These are phyloP conservation scores for Cyberlindnera petersonii DNA, from an alignment of 805 yeast species.

Conservation along the genomic window DNA sequence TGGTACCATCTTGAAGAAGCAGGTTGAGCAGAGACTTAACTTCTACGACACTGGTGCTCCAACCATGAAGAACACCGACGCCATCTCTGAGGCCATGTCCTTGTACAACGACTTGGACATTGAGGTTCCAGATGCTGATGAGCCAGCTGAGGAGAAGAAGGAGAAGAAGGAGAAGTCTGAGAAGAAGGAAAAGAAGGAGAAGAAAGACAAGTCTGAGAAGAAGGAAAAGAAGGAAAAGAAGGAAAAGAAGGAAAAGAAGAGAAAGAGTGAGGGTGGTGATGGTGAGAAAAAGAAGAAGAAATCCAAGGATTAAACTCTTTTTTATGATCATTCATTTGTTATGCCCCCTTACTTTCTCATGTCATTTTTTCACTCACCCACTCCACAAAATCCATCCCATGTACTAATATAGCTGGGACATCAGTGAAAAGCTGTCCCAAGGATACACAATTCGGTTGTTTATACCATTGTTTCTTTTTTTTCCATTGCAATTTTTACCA, in stretches of 20 bases:
- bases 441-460: neutral
- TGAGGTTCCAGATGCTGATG: slow-evolving; percentile 35
- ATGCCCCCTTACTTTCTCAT: slow-evolving; percentile 1
- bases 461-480: slow-evolving; percentile 4
- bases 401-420: slow-evolving; percentile 10
- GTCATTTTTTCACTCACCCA: slow-evolving; percentile 2
- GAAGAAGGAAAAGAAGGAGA: slow-evolving; percentile 48
- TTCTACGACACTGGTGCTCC: slow-evolving; percentile 96
- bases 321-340: neutral
- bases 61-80: slow-evolving; percentile 94
- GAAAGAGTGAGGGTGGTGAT: slow-evolving; percentile 14
- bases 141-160: slow-evolving; percentile 31
- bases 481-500: slow-evolving; percentile 1
- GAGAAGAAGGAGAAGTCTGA: slow-evolving; percentile 46
- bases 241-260: slow-evolving; percentile 43
- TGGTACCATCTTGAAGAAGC: slow-evolving; percentile 88
- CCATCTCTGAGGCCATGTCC: slow-evolving; percentile 86
- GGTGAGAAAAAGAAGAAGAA: slow-evolving; percentile 18
- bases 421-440: neutral
- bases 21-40: slow-evolving; percentile 95
- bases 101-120: slow-evolving; percentile 50
- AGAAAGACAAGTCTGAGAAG: slow-evolving; percentile 48
- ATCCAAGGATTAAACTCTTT: slow-evolving; percentile 11
- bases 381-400: neutral
- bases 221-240: slow-evolving; percentile 39